Conservation (phyloP, 1,284 basidiomycete genomes). For the Malassezia restricta region DNA sequence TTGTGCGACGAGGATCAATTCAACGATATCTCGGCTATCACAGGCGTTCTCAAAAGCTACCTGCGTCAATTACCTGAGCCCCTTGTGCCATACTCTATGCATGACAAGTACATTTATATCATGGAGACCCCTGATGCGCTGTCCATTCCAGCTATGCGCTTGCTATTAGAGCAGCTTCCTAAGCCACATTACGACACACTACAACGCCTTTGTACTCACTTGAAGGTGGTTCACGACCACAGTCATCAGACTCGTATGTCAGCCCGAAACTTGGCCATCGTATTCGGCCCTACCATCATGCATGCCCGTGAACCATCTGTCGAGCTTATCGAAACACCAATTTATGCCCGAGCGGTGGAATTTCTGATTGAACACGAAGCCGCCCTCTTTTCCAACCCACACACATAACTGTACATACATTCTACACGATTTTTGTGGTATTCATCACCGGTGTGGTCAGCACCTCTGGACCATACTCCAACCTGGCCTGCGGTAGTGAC, state of each 20-base stretch:
- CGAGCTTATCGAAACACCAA: constrained; percentile 10
- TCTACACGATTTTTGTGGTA: neutral
- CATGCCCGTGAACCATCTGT: constrained; percentile 2
- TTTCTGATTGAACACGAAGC: constrained; percentile 9
- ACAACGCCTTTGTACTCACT: constrained; percentile 68
- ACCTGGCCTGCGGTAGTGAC: neutral
- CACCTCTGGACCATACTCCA: neutral
- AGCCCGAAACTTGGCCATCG: constrained; percentile 91
- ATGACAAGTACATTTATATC: constrained; percentile 64
- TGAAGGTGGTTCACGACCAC: constrained; percentile 51
- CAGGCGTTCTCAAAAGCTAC: constrained; percentile 91
- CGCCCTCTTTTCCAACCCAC: constrained; percentile 4
- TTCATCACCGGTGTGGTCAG: neutral
- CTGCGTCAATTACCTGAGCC: constrained; percentile 83
- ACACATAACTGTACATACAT: neutral
- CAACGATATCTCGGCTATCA: constrained; percentile 93
- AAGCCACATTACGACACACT: constrained; percentile 76
- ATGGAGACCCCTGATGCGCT: constrained; percentile 17
- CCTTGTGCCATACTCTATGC: constrained; percentile 75
- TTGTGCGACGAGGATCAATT: constrained; percentile 74
- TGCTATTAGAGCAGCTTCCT: constrained; percentile 67
- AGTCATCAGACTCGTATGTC: constrained; percentile 76
- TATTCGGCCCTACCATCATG: constrained; percentile 61
- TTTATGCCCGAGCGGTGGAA: neutral
- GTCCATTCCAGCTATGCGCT: constrained; percentile 44